Evolutionary conservation across 306 rosid species (phyloP).

Genomic region (Rubus idaeus): DNA sequence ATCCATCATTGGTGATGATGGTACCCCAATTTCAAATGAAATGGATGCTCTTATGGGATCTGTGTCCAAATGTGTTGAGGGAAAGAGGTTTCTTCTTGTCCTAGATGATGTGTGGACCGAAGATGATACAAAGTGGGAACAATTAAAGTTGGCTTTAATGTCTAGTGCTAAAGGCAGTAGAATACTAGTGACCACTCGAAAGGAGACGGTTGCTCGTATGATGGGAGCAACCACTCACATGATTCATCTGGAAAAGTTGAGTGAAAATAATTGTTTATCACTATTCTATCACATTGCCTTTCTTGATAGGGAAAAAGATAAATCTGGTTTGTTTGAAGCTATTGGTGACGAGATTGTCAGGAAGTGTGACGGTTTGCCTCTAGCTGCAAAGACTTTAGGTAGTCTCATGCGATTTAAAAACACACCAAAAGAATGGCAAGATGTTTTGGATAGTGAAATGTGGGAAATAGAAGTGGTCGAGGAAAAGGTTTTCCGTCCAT

Average conservation of each 20-base stretch:
- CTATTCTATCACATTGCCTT: conserved; percentile 2
- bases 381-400: no score
- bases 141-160: not conserved
- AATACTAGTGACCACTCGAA: conserved; percentile 16
- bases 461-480: no score
- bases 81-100: conserved; percentile 9
- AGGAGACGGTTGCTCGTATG: conserved; percentile 8
- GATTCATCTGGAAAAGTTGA: not conserved
- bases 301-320: not conserved
- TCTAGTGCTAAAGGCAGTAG: conserved; percentile 18
- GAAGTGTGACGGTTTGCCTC: not conserved
- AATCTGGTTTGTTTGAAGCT: not conserved
- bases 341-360: conserved; percentile 7
- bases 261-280: conserved; percentile 16
- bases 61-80: not conserved
- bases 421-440: no score
- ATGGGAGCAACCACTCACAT: not conserved
- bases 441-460: no score
- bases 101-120: conserved; percentile 21
- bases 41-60: not conserved
- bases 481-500: no score
- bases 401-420: no score
- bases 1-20: not conserved
- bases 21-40: not conserved
- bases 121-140: conserved; percentile 11